phyloP scores from a whole-genome alignment of 106 monocot genomes.

The Ottelia alismoides region DNA sequence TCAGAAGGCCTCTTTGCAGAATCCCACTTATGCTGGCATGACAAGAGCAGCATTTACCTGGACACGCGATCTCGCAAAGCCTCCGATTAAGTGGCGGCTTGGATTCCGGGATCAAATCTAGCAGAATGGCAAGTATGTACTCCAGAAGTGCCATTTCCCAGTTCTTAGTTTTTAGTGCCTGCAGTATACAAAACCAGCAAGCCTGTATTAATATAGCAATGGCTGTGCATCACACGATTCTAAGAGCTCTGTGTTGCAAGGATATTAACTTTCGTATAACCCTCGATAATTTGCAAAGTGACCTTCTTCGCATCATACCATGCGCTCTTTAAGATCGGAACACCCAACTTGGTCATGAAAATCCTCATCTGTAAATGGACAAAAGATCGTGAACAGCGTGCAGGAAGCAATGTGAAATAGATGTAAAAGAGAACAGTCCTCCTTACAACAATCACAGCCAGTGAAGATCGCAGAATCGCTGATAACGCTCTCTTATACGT shows the following conservation, averaged over 20 bases:
- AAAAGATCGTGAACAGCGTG: too few relatives aligned
- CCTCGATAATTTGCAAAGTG: slow-evolving; percentile 60
- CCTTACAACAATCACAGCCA: slow-evolving; percentile 58
- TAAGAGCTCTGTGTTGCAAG: too few relatives aligned
- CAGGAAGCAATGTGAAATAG: too few relatives aligned
- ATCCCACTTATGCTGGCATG: too few relatives aligned
- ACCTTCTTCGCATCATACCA: slow-evolving; percentile 74
- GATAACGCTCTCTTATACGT: slow-evolving; percentile 31
- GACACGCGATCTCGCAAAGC: slow-evolving; percentile 64
- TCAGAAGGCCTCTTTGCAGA: background rate
- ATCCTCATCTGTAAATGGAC: slow-evolving; percentile 61
- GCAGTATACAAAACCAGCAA: slow-evolving; percentile 12
- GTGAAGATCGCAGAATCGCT: slow-evolving; percentile 39
- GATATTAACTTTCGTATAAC: slow-evolving; percentile 67
- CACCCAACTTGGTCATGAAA: slow-evolving; percentile 77
- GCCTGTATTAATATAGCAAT: too few relatives aligned
- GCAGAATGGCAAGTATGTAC: slow-evolving; percentile 54
- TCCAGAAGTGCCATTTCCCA: slow-evolving; percentile 84
- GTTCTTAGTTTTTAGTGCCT: slow-evolving; percentile 70
- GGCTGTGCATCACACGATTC: too few relatives aligned
- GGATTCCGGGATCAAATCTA: slow-evolving; percentile 42
- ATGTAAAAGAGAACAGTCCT: slow-evolving; percentile 6
- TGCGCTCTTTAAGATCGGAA: slow-evolving; percentile 40
- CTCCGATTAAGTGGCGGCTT: slow-evolving; percentile 28
- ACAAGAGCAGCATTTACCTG: slow-evolving; percentile 27